A percentile compares a stretch with the other conserved stretches of the same genome.
Conservation (phyloP, 1,284 basidiomycete species). For the Sporisorium graminicola region DNA sequence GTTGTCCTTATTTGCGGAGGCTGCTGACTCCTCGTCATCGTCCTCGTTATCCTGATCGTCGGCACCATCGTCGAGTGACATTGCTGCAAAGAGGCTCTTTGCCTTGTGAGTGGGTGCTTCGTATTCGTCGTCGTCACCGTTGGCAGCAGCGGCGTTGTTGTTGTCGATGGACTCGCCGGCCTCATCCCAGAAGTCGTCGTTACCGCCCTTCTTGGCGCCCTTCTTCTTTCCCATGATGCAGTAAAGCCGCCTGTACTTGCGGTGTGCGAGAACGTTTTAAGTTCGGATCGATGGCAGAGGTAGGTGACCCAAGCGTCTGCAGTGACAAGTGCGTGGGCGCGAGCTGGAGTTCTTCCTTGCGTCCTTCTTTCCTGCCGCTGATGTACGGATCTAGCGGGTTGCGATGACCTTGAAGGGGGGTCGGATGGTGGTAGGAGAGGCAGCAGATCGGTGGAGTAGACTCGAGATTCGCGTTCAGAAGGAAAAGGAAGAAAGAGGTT, state of each 20-base stretch:
- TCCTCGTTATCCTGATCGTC: constrained; percentile 38
- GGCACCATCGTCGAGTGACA: constrained; percentile 41
- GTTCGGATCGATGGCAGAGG: neutral
- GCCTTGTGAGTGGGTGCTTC: constrained; percentile 23
- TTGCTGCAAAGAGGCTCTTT: constrained; percentile 50
- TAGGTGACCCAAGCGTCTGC: constrained; percentile 3
- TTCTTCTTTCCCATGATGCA: constrained; percentile 65
- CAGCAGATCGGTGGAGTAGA: no score
- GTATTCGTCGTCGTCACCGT: constrained; percentile 22
- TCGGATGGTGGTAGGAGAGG: neutral
- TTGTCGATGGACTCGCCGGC: constrained; percentile 55
- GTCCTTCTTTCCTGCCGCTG: constrained; percentile 4
- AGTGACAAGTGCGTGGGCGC: constrained; percentile 8
- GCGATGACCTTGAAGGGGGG: constrained; percentile 14
- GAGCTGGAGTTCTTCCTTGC: neutral
- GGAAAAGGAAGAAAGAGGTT: neutral
- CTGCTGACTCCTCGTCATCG: constrained; percentile 17
- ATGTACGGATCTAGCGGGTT: constrained; percentile 4
- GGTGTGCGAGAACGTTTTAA: neutral
- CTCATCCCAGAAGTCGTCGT: constrained; percentile 64
- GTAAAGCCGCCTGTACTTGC: constrained; percentile 12
- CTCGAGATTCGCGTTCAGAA: no score
- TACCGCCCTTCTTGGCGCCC: constrained; percentile 60
- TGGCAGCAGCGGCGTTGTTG: constrained; percentile 18
- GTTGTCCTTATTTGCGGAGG: constrained; percentile 38